Conservation (phyloP, 2,329 filamentous ascomycete species). For the Arthroderma uncinatum region DNA sequence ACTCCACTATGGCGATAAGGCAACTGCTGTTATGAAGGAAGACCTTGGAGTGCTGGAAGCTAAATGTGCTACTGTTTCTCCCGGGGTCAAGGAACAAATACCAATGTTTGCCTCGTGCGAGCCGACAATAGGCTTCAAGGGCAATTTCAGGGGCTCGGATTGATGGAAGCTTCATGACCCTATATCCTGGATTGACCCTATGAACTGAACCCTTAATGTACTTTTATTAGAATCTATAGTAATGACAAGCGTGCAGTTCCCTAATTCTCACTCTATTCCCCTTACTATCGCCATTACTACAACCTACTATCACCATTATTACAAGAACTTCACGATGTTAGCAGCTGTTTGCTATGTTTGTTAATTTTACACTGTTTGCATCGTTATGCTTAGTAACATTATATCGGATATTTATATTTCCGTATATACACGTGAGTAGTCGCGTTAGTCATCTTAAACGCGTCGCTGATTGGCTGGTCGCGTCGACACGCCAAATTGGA, state of each 20-base stretch:
- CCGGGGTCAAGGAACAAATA: neutral
- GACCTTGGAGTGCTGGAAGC: neutral
- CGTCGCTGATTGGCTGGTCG: neutral
- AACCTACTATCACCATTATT: too few species aligned
- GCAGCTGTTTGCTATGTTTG: neutral
- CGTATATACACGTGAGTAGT: neutral
- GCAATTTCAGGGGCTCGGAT: neutral
- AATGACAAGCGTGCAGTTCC: neutral
- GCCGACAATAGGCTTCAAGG: neutral
- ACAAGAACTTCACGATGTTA: too few species aligned
- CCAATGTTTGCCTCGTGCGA: neutral
- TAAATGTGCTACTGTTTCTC: neutral
- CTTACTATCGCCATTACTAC: too few species aligned
- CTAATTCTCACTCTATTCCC: too few species aligned
- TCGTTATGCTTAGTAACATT: neutral
- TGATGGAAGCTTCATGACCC: neutral
- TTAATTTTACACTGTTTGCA: neutral
- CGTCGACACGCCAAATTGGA: neutral
- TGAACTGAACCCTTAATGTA: neutral
- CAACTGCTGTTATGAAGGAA: neutral
- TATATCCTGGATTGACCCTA: neutral
- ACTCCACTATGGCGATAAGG: constrained; percentile 1
- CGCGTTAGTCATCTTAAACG: neutral
- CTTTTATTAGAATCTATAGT: neutral
- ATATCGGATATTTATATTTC: neutral